Conservation (phyloP, 2,329 filamentous ascomycete genomes). For the Colletotrichum coccodes region DNA sequence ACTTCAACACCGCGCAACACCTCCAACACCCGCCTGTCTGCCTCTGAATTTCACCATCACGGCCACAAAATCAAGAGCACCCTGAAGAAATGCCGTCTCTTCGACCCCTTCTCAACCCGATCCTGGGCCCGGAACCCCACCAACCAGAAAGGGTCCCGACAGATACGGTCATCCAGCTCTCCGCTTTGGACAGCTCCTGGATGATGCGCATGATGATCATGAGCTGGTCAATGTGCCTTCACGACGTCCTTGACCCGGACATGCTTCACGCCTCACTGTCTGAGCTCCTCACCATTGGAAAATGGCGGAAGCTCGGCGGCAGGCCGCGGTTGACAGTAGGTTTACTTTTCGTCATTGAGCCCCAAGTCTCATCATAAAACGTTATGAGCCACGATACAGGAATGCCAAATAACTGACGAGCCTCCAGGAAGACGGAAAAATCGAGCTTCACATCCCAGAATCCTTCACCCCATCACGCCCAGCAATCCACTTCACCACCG, state of each 20-base stretch:
- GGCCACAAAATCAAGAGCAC: too few species aligned
- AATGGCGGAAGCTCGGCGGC: slow-evolving; percentile 58
- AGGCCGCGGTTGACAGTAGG: slow-evolving; percentile 50
- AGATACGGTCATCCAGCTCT: slow-evolving; percentile 36
- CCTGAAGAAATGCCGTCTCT: not conserved
- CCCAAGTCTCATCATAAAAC: not conserved
- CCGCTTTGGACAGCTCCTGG: slow-evolving; percentile 43
- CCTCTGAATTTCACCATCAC: not conserved
- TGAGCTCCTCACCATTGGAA: slow-evolving; percentile 50
- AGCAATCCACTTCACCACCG: slow-evolving; percentile 21
- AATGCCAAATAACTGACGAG: not conserved
- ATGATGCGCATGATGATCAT: slow-evolving; percentile 44
- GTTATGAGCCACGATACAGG: not conserved
- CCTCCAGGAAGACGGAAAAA: slow-evolving; percentile 6
- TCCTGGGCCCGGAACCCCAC: slow-evolving; percentile 13
- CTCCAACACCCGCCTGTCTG: not conserved
- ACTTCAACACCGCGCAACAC: not conserved
- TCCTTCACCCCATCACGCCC: slow-evolving; percentile 20
- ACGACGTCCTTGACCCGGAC: slow-evolving; percentile 55
- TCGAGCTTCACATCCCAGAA: slow-evolving; percentile 22
- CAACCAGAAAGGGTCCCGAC: slow-evolving; percentile 5
- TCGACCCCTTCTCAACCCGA: slow-evolving; percentile 19
- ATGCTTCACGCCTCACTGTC: slow-evolving; percentile 48
- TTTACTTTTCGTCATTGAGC: not conserved
- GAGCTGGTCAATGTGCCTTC: slow-evolving; percentile 51